These are phyloP conservation scores for Candida sp. DNA, from an alignment of 1,139 yeast species.

Conservation along the genomic window DNA sequence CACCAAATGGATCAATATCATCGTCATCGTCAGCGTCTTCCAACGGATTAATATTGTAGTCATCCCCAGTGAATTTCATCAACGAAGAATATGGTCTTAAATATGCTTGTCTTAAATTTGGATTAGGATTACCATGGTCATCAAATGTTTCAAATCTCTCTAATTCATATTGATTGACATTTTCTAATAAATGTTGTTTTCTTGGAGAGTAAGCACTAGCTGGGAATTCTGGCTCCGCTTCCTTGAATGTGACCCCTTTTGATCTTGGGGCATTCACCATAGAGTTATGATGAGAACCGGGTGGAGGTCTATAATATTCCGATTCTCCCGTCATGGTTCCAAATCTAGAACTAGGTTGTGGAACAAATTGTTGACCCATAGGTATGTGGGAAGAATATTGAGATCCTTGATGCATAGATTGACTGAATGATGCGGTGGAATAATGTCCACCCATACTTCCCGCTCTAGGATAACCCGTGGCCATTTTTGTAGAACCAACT, in stretches of 20 bases:
- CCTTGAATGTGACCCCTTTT: constrained; percentile 34
- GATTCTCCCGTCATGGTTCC: constrained; percentile 1
- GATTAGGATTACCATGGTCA: constrained; percentile 4
- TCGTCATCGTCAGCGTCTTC: constrained; percentile 39
- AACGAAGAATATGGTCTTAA: constrained; percentile 19
- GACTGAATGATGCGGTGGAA: background rate
- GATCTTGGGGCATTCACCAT: constrained; percentile 17
- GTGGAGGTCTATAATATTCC: constrained; percentile 4
- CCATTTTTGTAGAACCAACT: background rate
- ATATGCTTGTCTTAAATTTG: constrained; percentile 3
- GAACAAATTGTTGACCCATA: constrained; percentile 1
- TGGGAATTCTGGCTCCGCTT: constrained; percentile 35
- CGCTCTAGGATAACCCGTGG: constrained; percentile 1
- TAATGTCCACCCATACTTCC: background rate
- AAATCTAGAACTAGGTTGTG: constrained; percentile 1
- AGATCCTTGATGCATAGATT: background rate
- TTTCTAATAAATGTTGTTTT: constrained; percentile 17
- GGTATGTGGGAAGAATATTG: background rate
- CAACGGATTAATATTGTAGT: constrained; percentile 39
- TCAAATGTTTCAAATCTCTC: constrained; percentile 15
- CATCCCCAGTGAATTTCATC: constrained; percentile 34
- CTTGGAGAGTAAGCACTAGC: constrained; percentile 27
- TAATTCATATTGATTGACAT: constrained; percentile 18
- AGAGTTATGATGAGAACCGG: constrained; percentile 17
- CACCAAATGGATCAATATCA: constrained; percentile 44